Base-by-base conservation (phyloP, 768 basidiomycete species). In the Trametopsis cervina region DNA sequence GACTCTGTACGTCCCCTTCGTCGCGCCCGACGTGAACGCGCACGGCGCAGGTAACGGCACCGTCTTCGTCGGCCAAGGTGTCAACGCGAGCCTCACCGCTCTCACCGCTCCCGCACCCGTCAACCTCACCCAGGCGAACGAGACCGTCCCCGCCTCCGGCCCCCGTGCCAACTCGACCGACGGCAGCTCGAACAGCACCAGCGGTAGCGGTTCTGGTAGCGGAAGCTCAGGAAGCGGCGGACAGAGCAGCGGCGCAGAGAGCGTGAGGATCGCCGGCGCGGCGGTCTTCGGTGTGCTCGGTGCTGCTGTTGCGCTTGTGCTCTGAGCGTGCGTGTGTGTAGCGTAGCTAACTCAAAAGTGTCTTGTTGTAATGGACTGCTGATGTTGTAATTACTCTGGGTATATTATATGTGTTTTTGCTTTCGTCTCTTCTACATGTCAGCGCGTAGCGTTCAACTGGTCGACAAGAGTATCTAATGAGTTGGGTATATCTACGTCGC, bases 21-120 rank as follows among this genome's bases (percentile, higher is more conserved):
- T 65, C 4, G 72, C 76, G 4, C 76, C 77, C 2, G 62, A 73
- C 60, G 43, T 48, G 21, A 55, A 54, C 36, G 68, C 66, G 29
- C 52, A 57, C 27, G 69, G 74, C 36, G 72, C 71, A 1, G 67
- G 68, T 44, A 21, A 27, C 35, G 71, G 73, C 23, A 46, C 60
- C 26, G 71, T 75, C 15, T 70, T 69, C 59, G 46, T 69, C 53
- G 65, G 58, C 18, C 33, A 60, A 3, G 62, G 61, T 15, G 53
- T 68, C 43, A 63, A 76, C 61, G 47, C 38, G 40, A 56, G 53
- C 36, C 50, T 75, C 49, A 75, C 65, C 20, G 29, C 62, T 7
- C 57, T 54, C 15, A 52, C 44, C 39, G 64, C 66, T 18, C 70
- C 72, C 35, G 42, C 64, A 11, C 68, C 73, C 15, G 69, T 72